Evolutionary conservation across 2,329 filamentous ascomycete species (phyloP).

Genomic region (Fusarium agapanthi): DNA sequence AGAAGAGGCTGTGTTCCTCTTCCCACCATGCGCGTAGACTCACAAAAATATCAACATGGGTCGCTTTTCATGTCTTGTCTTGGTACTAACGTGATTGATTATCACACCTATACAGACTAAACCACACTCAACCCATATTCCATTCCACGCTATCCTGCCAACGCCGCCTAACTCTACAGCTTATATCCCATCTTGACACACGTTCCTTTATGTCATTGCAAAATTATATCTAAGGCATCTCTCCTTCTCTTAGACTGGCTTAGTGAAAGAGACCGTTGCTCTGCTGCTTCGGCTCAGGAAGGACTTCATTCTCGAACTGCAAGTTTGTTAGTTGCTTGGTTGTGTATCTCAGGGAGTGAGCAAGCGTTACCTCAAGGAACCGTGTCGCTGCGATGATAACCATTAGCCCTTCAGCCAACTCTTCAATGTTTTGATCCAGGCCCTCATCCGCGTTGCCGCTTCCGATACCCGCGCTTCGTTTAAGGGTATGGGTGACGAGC

Average conservation of each 20-base stretch:
- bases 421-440: conserved; percentile 71
- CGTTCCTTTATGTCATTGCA: not conserved
- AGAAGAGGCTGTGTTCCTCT: not conserved
- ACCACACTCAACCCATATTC: conserved; percentile 17
- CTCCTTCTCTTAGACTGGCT: not conserved
- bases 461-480: conserved; percentile 84
- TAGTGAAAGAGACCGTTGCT: conserved; percentile 53
- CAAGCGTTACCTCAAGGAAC: conserved; percentile 79
- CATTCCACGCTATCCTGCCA: conserved; percentile 29
- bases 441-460: conserved; percentile 48
- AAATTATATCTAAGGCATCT: not conserved
- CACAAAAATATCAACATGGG: not conserved
- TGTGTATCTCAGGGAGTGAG: not conserved
- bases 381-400: conserved; percentile 82
- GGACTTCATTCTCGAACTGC: conserved; percentile 54
- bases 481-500: conserved; percentile 88
- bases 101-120: conserved; percentile 19
- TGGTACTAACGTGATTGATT: conserved; percentile 10
- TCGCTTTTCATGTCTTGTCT: conserved; percentile 14
- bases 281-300: conserved; percentile 46
- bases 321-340: conserved; percentile 24
- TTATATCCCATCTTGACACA: conserved; percentile 27
- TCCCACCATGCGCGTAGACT: not conserved
- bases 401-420: conserved; percentile 86
- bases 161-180: conserved; percentile 38